Base-by-base conservation (phyloP, 805 yeast species). In the Schwanniomyces yamadae region DNA sequence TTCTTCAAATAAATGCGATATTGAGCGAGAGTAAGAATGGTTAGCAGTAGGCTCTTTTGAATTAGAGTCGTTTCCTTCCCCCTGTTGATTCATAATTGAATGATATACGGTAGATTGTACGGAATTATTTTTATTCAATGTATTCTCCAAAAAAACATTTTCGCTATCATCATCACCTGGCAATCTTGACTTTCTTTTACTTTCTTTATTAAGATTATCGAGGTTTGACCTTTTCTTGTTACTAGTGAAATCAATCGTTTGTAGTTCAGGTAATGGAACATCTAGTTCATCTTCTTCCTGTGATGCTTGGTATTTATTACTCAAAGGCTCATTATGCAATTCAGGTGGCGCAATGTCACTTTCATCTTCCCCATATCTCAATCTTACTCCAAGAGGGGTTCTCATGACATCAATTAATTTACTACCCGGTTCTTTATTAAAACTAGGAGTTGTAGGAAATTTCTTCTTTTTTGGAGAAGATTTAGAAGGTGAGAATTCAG, bases 391-490 rank as follows among this genome's bases (percentile, higher is more conserved):
- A 12, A 46, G 30, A 4, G 66, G 64, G 3, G 64, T 58, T 28
- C 44, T 49, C 39, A 48, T 47, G 5, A 57, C 44, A 20, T 50
- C 51, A 6, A 46, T 39, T 12, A 33, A 45, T 9, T 50, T 48
- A 14, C 45, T 45, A 28, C 50, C 49, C 11, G 40, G 26, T 13
- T 50, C 42, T 21, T 46, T 48, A 12, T 65, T 69, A 39, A 66
- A 71, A 27, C 63, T 64, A 2, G 78, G 76, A 0, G 77, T 72
- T 29, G 60, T 55, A 2, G 78, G 78, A 41, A 73, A 73, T 36
- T 77, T 39, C 35, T 27, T 36, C 25, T 26, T 20, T 17, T 16
- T 28, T 14, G 31, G 22, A 4, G 24, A 28, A 18, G 40, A 27
- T 21, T 39, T 48, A 6, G 33, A 31, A 10, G 59, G 57, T 4